Base-by-base conservation (phyloP, 345 rosid genomes). In the Bruguiera sexangula region DNA sequence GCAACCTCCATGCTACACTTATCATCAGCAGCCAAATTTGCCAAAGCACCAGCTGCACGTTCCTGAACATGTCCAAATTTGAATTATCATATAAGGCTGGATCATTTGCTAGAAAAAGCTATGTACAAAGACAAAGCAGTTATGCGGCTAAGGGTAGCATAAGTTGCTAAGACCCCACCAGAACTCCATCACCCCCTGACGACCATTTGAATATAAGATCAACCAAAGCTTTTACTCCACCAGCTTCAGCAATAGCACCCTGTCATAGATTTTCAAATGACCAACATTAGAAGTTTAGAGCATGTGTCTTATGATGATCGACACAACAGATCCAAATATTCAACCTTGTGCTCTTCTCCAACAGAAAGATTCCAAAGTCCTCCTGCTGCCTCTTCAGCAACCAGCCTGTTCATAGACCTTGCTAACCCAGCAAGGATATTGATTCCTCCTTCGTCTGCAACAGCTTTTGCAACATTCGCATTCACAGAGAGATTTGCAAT, bases 141-240 rank as follows among this genome's bases (percentile, higher is more conserved):
- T 43, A 39, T 39, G 50, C 13, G 19, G 5, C 50, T 11, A 43
- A 56, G 11, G 16, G 30, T 22, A 24, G 15, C 9, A 2, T 15
- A 56, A 27, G 18, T 56, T 21, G 29, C 29, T 56, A 22, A 56
- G 29, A 56, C 29, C 16, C n/a, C 6, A 56, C 60, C 60, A 81
- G 80, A 78, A 81, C 77, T 18, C 75, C 80, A 29, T 81, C 77
- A 66, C 60, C 65, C 52, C 61, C 31, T 4, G 69, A 59, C 1
- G 75, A 55, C 81, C 81, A 78, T 75, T 72, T 77, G 65, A 71
- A 75, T 46, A 78, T 78, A 51, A 81, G 81, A 77, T 86, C 93
- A 62, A 88, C 88, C 58, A 85, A 75, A 76, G 96, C 95, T 78
- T 84, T 84, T 30, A 87, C 56, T 1, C 82, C 77, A 65, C 84